A percentile compares a stretch with the other conserved stretches of the same genome.
phyloP scores from a whole-genome alignment of 2,329 filamentous ascomycete genomes.

The Cladophialophora exuberans region DNA sequence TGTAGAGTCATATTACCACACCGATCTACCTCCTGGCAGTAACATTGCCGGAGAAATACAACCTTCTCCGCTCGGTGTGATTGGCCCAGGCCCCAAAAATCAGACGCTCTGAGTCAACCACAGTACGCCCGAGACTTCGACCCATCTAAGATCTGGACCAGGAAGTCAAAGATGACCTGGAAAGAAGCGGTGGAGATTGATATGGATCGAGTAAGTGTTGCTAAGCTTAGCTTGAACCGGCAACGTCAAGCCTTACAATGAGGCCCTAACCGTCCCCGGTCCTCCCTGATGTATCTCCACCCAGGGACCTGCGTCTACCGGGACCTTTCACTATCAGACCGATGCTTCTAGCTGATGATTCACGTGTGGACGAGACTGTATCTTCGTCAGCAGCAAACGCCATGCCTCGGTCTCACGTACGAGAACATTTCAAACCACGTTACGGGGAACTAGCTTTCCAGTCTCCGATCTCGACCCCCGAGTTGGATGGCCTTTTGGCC shows the following conservation, averaged over 20 bases:
- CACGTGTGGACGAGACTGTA: background rate
- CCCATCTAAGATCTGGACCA: constrained; percentile 1
- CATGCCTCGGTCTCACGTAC: too few species aligned
- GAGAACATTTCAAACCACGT: constrained; percentile 3
- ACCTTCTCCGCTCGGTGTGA: background rate
- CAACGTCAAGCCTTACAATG: constrained; percentile 6
- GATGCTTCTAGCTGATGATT: background rate
- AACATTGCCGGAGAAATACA: background rate
- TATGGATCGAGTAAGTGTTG: too few species aligned
- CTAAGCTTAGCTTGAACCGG: too few species aligned
- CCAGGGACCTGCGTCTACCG: constrained; percentile 2
- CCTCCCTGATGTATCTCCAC: constrained; percentile 5
- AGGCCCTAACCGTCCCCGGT: too few species aligned
- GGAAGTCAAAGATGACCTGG: background rate
- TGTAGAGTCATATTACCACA: constrained; percentile 10
- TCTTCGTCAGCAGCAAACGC: constrained; percentile 10
- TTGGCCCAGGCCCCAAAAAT: background rate
- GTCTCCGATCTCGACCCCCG: constrained; percentile 8
- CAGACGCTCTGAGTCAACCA: background rate
- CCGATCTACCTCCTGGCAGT: constrained; percentile 8
- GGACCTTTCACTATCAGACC: constrained; percentile 4
- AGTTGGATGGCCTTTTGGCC: constrained; percentile 2
- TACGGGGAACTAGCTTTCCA: background rate
- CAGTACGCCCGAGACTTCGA: background rate
- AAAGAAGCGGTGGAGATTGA: constrained; percentile 6